Conservation (phyloP, 2,329 filamentous ascomycete species). For the Fusarium aywerte region DNA sequence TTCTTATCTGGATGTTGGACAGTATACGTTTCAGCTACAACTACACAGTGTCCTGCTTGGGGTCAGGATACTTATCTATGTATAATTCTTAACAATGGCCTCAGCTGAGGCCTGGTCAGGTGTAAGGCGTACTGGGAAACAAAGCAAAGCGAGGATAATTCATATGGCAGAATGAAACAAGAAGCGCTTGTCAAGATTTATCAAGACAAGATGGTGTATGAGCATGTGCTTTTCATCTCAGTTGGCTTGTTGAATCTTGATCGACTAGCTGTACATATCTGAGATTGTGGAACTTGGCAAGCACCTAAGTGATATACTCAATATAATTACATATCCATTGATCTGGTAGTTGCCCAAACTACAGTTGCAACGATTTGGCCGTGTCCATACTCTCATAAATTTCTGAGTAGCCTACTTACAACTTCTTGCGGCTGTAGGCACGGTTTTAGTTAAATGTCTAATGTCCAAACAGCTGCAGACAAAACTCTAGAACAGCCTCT, state of each 20-base stretch:
- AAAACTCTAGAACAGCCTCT: too few species aligned
- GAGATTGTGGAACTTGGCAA: neutral
- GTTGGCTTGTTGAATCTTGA: neutral
- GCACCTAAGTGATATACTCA: too few species aligned
- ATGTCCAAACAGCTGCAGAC: too few species aligned
- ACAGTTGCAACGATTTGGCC: too few species aligned
- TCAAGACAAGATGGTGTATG: neutral
- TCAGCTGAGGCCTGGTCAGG: slow-evolving; percentile 10
- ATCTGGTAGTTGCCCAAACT: neutral
- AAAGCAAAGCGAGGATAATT: slow-evolving; percentile 18
- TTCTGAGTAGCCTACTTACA: too few species aligned
- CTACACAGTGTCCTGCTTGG: neutral
- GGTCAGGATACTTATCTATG: slow-evolving; percentile 3
- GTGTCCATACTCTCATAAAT: too few species aligned
- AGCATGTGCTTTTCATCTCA: neutral
- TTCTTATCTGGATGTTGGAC: slow-evolving; percentile 15
- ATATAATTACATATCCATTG: neutral
- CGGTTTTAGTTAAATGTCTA: too few species aligned
- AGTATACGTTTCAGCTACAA: slow-evolving; percentile 12
- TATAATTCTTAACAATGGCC: slow-evolving; percentile 1
- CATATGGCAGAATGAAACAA: slow-evolving; percentile 4
- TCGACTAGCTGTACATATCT: neutral
- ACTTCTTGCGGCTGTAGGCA: too few species aligned
- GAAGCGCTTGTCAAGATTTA: neutral
- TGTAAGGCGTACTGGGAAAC: slow-evolving; percentile 38